These are phyloP conservation scores for Fusarium metavorans DNA, from an alignment of 2,329 filamentous ascomycete species.

Conservation along the genomic window DNA sequence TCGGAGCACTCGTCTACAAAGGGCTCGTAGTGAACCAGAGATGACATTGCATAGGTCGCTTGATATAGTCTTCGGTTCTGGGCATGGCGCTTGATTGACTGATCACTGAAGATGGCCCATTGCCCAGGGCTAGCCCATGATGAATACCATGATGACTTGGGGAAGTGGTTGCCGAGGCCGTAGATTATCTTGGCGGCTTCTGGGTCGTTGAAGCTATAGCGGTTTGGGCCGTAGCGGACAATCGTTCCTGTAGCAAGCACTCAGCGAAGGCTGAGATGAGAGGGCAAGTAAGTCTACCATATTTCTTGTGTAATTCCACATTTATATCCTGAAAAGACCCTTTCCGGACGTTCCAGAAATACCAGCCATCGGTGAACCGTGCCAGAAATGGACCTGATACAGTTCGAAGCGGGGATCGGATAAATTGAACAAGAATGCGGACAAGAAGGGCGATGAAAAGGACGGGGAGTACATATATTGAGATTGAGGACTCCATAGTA, in stretches of 20 bases:
- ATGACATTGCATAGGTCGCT: constrained; percentile 49
- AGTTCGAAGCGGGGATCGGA: constrained; percentile 39
- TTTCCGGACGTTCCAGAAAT: constrained; percentile 38
- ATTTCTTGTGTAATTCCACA: constrained; percentile 45
- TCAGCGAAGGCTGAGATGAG: neutral
- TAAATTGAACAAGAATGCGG: neutral
- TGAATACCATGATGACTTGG: constrained; percentile 51
- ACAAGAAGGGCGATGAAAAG: neutral
- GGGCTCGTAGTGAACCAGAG: constrained; percentile 49
- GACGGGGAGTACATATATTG: neutral
- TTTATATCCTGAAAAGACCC: constrained; percentile 47
- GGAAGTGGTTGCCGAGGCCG: constrained; percentile 45
- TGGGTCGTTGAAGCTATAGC: constrained; percentile 59
- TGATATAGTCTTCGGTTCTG: constrained; percentile 45
- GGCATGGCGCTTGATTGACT: constrained; percentile 42
- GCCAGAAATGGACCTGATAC: constrained; percentile 45
- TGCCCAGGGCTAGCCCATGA: constrained; percentile 39
- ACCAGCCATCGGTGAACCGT: constrained; percentile 47
- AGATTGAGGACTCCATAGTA: constrained; percentile 7
- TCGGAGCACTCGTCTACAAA: constrained; percentile 49
- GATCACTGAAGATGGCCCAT: constrained; percentile 48
- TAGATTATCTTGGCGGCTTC: constrained; percentile 54
- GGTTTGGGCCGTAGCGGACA: constrained; percentile 61
- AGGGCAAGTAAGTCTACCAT: constrained; percentile 28
- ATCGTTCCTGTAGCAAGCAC: constrained; percentile 40